Base-by-base conservation (phyloP, 495 filamentous ascomycete genomes). In the Aspergillus coremiiformis region DNA sequence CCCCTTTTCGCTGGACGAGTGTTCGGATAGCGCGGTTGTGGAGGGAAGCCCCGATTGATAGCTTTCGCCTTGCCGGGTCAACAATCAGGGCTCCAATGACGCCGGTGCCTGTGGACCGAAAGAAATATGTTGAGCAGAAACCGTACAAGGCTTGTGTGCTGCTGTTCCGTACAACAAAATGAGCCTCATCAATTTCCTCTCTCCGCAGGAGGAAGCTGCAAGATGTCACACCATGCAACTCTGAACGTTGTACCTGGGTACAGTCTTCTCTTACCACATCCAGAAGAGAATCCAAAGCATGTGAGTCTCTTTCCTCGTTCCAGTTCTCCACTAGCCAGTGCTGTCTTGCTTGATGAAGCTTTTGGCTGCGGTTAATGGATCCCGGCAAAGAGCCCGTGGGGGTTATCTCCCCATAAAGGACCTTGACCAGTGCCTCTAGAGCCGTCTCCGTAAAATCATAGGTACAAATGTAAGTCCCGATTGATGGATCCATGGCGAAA, bases 401-500 rank as follows among this genome's bases (percentile, higher is more conserved):
- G 1, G 76, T 71, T 49, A 89, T 71, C 41, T 90, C 87, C 12
- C 90, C 90, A 60, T 87, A 90, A 2, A 95, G 65, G 5, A 86
- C 84, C 39, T 89, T 84, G 24, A 91, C 89, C 8, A 95, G 70
- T 2, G 89, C 86, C 48, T 83, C 80, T 72, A 95, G 79, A 20
- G 90, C 89, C 0, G 87, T 91, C 57, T 95, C 90, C 4, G 90
- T 95, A 62, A 93, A 94, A 70, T 95, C 90, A 60, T 91, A 95
- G 0, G 90, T 95, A 69, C 90, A 95, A 43, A 95, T 76, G 62
- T 94, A 95, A 4, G 90, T 94, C 8, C 85, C 85, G 24, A 95
- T 87, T 3, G 83, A 78, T 47, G 83, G 80, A 54, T 95, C 90
- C 82, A 87, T 90, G n/a, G 88, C 90, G 66, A 95, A 95, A 65